Conservation (phyloP, 257 asterid genomes). For the Solanum sejunctum region DNA sequence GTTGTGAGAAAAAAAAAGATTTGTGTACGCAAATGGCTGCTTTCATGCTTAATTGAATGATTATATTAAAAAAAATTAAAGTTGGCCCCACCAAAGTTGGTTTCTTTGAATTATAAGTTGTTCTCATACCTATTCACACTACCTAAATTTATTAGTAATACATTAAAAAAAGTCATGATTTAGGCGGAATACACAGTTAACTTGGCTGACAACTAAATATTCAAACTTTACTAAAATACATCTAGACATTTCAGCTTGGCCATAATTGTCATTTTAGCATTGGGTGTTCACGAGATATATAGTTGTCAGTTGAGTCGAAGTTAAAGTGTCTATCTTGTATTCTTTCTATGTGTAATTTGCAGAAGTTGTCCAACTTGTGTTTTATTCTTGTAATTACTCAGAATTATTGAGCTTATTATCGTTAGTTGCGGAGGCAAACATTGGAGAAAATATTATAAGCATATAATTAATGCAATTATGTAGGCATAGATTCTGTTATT, state of each 20-base stretch:
- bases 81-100: slow-evolving; percentile 28
- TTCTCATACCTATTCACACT: slow-evolving; percentile 12
- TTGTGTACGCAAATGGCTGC: slow-evolving; percentile 10
- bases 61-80: neutral
- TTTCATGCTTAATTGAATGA: slow-evolving; percentile 19
- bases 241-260: neutral
- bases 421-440: neutral
- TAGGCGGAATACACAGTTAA: neutral
- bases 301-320: neutral
- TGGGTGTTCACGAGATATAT: neutral
- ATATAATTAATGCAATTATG: neutral
- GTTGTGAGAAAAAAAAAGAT: neutral
- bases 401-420: neutral
- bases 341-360: neutral
- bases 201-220: neutral
- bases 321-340: neutral
- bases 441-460: neutral
- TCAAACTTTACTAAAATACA: neutral
- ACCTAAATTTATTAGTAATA: neutral
- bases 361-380: neutral
- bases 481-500: neutral
- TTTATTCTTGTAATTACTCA: neutral
- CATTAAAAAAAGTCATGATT: neutral
- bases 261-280: neutral
- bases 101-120: slow-evolving; percentile 8